These are phyloP conservation scores for Fomitopsis pinicola DNA, from an alignment of 1,284 basidiomycete genomes.

Conservation along the genomic window DNA sequence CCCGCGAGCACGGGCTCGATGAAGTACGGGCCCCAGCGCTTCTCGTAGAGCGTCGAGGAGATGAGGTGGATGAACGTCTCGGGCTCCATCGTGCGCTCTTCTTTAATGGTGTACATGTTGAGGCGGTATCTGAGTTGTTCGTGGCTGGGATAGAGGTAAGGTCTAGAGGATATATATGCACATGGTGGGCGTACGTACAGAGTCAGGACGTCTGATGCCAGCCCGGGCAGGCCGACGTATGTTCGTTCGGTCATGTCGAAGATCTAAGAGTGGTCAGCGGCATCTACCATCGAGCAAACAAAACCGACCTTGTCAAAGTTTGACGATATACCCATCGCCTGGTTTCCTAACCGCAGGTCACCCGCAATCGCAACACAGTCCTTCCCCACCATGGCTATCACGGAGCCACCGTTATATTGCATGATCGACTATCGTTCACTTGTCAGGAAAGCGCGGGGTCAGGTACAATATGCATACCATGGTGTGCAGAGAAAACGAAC, in stretches of 20 bases:
- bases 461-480: not conserved
- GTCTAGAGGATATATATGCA: not conserved
- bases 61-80: slow-evolving; percentile 96
- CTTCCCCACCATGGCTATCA: slow-evolving; percentile 98
- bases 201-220: slow-evolving; percentile 92
- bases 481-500: not conserved
- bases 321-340: slow-evolving; percentile 83
- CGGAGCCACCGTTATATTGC: slow-evolving; percentile 94
- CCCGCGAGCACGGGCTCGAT: slow-evolving; percentile 97
- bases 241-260: slow-evolving; percentile 94
- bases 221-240: slow-evolving; percentile 89
- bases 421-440: slow-evolving; percentile 60
- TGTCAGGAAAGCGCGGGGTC: not conserved
- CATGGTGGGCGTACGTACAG: slow-evolving; percentile 42
- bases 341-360: slow-evolving; percentile 90
- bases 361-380: slow-evolving; percentile 99
- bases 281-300: not conserved
- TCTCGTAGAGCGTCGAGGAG: slow-evolving; percentile 96
- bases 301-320: slow-evolving; percentile 88
- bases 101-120: slow-evolving; percentile 99
- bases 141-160: slow-evolving; percentile 43
- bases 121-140: slow-evolving; percentile 91
- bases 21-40: slow-evolving; percentile 96
- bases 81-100: slow-evolving; percentile 95
- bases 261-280: slow-evolving; percentile 48